Evolutionary conservation across 2,329 filamentous ascomycete species (phyloP), one percentile per base, ranked within the genome.

Genomic region (Herpotrichia juniperi): DNA sequence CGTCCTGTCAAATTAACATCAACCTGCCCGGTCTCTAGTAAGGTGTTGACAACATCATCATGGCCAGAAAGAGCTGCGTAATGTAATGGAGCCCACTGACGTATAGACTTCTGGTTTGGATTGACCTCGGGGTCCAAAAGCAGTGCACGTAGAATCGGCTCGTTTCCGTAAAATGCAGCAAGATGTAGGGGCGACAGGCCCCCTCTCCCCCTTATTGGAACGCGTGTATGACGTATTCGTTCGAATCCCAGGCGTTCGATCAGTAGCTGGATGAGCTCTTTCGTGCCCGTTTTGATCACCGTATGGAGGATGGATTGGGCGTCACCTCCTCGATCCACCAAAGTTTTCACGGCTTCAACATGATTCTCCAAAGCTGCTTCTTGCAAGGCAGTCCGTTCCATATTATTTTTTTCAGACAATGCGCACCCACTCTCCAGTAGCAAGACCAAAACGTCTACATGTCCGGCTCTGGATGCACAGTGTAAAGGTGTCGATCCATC

Each of bases 401-500:
- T 19, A 11, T 24, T 10, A 22, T 56, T 60, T 34, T 2, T 9
- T 11, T 24, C 31, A 10, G 42, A 7, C 0, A 46, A 7, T 10
- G 45, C 11, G 3, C 40, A 37, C 10, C 50, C 58, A 10, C 45
- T 14, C 5, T 47, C 14, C 2, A 61, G n/a, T 3, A 63, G 34
- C 10, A 40, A 42, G 7, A 47, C 1, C 1, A 51, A 26, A 1
- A 50, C 34, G 2, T 34, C n/a, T 6, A 17, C 12, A 4, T 53
- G 53, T 5, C 52, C 56, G 7, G 50, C 50, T 48, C 46, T 59
- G 17, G 60, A 56, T 3, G 60, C 60, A 24, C 52, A 53, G 47
- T 63, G 60, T n/a, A 63, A 30, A 7, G 24, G 28, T 10, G 49
- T 56, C 5, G 58, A 57, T 11, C 52, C 52, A 28, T 63, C 56